These are phyloP conservation scores for Nematocida parisii DNA, from an alignment of 371 early-diverging fungal species.

Conservation along the genomic window DNA sequence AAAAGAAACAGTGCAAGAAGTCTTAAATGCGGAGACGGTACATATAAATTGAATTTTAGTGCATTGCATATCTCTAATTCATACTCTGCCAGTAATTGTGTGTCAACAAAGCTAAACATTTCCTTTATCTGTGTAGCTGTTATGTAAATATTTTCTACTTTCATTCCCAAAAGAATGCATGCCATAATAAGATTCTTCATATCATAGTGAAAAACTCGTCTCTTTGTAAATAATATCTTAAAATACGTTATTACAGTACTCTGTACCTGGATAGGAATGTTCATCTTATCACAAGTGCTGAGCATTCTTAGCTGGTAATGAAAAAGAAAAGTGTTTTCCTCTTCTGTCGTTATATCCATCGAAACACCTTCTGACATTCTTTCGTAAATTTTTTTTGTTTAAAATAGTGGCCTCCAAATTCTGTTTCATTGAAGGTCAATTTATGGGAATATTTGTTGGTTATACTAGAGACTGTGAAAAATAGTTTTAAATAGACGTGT, in stretches of 20 bases:
- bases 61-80: constrained; percentile 56
- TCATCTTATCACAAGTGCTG: constrained; percentile 37
- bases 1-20: constrained; percentile 50
- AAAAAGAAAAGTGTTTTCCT: constrained; percentile 54
- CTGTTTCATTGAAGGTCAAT: constrained; percentile 12
- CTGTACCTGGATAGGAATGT: constrained; percentile 54
- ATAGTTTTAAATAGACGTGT: neutral
- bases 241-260: constrained; percentile 51
- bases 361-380: constrained; percentile 26
- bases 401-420: constrained; percentile 30
- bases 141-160: constrained; percentile 46
- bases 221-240: constrained; percentile 43
- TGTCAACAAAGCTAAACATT: constrained; percentile 14
- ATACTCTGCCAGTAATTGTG: constrained; percentile 34
- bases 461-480: constrained; percentile 14
- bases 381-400: constrained; percentile 43
- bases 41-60: constrained; percentile 56
- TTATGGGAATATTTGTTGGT: constrained; percentile 12
- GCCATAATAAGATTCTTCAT: constrained; percentile 49
- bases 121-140: constrained; percentile 36
- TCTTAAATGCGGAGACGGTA: constrained; percentile 46
- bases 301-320: constrained; percentile 55
- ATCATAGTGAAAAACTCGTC: constrained; percentile 51
- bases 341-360: constrained; percentile 53
- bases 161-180: constrained; percentile 52